phyloP scores from a whole-genome alignment of 225 moss, liverwort and hornwort species.

The Thuidium tamariscinum region DNA sequence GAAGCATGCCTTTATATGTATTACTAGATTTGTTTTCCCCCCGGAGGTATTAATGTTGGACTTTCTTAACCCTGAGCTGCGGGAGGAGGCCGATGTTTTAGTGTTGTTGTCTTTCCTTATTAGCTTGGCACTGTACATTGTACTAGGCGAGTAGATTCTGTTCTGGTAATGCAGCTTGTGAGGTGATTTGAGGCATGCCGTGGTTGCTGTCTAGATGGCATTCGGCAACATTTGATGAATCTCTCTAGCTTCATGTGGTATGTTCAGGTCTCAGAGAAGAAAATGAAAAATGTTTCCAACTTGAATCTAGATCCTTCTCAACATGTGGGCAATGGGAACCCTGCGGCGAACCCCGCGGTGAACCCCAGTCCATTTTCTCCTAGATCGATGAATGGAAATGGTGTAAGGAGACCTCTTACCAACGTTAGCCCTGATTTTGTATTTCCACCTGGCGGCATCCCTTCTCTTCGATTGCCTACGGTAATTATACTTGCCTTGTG shows the following conservation, averaged over 20 bases:
- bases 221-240: conserved; percentile 17
- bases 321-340: conserved; percentile 63
- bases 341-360: conserved; percentile 48
- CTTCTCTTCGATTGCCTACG: conserved; percentile 64
- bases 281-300: conserved; percentile 87
- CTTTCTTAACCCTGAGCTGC: not conserved
- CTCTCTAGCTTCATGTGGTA: conserved; percentile 21
- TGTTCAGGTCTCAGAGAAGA: conserved; percentile 93
- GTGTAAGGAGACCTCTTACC: conserved; percentile 41
- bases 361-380: conserved; percentile 38
- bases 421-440: conserved; percentile 56
- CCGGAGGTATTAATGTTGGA: not conserved
- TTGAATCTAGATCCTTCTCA: conserved; percentile 75
- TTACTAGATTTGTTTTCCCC: not conserved
- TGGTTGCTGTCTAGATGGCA: conserved; percentile 11
- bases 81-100: not conserved
- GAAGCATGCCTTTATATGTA: not conserved
- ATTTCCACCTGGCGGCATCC: conserved; percentile 73
- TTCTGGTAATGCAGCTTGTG: conserved; percentile 5
- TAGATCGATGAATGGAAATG: conserved; percentile 43
- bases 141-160: not conserved
- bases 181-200: conserved; percentile 11
- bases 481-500: not conserved
- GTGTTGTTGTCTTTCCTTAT: not conserved
- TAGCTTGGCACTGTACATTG: not conserved